Conservation (phyloP, 108 stramenopile species). For the Epithemia pelagica region DNA sequence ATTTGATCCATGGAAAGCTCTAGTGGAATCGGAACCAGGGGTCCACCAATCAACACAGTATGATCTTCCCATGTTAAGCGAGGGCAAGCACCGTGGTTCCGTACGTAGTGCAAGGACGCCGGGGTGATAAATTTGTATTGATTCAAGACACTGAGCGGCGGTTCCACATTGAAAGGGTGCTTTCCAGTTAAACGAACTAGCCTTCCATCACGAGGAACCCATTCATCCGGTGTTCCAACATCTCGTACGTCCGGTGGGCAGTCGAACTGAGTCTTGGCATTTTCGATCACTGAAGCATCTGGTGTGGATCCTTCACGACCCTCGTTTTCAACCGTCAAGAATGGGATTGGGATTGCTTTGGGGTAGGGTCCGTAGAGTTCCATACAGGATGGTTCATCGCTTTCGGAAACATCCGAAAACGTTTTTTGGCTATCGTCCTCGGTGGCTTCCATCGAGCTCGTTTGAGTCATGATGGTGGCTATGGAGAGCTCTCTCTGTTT, state of each 20-base stretch:
- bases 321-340: conserved; percentile 19
- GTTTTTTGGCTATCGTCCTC: background rate
- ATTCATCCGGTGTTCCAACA: conserved; percentile 82
- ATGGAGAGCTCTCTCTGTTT: background rate
- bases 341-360: conserved; percentile 70
- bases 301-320: conserved; percentile 60
- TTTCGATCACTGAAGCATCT: conserved; percentile 25
- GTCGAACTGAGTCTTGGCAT: conserved; percentile 53
- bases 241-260: conserved; percentile 70
- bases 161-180: conserved; percentile 98
- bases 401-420: background rate
- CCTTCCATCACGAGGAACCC: conserved; percentile 82
- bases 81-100: conserved; percentile 90
- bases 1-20: conserved; percentile 84
- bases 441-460: background rate
- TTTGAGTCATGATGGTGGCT: background rate
- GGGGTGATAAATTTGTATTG: conserved; percentile 83
- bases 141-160: conserved; percentile 69
- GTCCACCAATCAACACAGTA: conserved; percentile 52
- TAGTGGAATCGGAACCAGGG: conserved; percentile 33
- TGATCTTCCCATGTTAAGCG: conserved; percentile 76
- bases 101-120: conserved; percentile 70
- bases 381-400: background rate
- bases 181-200: conserved; percentile 92
- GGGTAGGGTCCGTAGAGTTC: conserved; percentile 58